Evolutionary conservation across 176 grass and related monocot genomes (phyloP).

Genomic region (Phyllostachys edulis): DNA sequence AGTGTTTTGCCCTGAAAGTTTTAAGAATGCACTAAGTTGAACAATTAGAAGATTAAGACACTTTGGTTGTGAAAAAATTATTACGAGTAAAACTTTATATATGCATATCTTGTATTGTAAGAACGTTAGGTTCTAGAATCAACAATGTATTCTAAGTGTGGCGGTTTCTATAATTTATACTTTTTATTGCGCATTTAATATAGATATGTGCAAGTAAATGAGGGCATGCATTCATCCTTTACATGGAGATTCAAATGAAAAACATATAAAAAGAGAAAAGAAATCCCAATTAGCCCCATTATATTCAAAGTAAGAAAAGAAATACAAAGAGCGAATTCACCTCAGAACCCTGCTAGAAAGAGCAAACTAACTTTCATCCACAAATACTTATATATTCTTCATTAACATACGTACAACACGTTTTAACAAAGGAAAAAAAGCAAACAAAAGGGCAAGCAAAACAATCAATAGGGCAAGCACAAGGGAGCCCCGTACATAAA

Average conservation of each 20-base stretch:
- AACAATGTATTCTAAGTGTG: too few species aligned
- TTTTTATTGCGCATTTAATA: too few species aligned
- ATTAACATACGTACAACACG: not conserved
- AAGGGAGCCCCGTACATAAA: not conserved
- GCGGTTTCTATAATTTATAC: too few species aligned
- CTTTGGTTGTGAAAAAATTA: too few species aligned
- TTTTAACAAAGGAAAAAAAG: not conserved
- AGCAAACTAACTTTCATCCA: not conserved
- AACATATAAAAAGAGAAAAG: not conserved
- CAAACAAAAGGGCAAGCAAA: not conserved
- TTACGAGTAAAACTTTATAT: too few species aligned
- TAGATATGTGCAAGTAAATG: not conserved
- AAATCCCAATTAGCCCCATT: not conserved
- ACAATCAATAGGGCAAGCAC: not conserved
- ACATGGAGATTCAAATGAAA: not conserved
- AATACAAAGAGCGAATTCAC: not conserved
- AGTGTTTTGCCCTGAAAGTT: too few species aligned
- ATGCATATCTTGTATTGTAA: too few species aligned
- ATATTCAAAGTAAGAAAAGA: not conserved
- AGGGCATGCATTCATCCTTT: not conserved
- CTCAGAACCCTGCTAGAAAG: not conserved
- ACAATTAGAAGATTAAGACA: too few species aligned
- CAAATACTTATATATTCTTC: not conserved
- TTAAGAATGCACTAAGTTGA: too few species aligned
- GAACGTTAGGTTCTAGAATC: too few species aligned